Evolutionary conservation across 768 basidiomycete genomes (phyloP).

Genomic region (Xerocomellus intermedius): DNA sequence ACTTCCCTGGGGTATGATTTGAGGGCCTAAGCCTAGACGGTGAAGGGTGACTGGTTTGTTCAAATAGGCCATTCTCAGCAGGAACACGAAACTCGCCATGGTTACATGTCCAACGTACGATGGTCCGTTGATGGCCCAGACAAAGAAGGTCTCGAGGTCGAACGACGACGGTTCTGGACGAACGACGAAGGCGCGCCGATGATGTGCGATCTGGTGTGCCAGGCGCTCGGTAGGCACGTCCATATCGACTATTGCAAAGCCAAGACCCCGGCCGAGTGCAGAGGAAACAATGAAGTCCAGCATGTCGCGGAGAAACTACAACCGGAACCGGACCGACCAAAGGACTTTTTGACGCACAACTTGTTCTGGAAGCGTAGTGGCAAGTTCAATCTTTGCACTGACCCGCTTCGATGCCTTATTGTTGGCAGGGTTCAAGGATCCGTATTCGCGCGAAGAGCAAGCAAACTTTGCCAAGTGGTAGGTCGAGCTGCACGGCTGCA

Average conservation of each 20-base stretch:
- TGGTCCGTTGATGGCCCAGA: slow-evolving; percentile 57
- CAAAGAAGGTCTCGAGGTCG: slow-evolving; percentile 46
- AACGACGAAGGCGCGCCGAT: slow-evolving; percentile 59
- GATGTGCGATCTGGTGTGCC: slow-evolving; percentile 58
- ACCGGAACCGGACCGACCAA: slow-evolving; percentile 45
- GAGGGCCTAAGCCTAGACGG: not conserved
- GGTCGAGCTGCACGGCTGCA: slow-evolving; percentile 5
- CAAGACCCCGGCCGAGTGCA: slow-evolving; percentile 34
- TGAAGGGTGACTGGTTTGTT: not conserved
- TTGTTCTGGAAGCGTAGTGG: slow-evolving; percentile 58
- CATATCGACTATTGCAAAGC: slow-evolving; percentile 58
- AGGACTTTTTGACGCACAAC: slow-evolving; percentile 56
- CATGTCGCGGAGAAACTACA: slow-evolving; percentile 41
- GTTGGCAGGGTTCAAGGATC: slow-evolving; percentile 58
- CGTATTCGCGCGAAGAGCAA: slow-evolving; percentile 57
- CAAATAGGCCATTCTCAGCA: slow-evolving; percentile 50
- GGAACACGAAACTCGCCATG: slow-evolving; percentile 60
- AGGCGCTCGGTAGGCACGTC: slow-evolving; percentile 49
- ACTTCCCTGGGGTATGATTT: slow-evolving; percentile 44
- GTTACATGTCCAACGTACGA: slow-evolving; percentile 54
- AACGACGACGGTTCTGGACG: slow-evolving; percentile 50
- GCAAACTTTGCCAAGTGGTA: slow-evolving; percentile 53
- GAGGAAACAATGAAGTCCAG: slow-evolving; percentile 39
- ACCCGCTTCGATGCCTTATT: not conserved
- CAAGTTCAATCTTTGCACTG: slow-evolving; percentile 18